phyloP scores from a whole-genome alignment of 2,329 filamentous ascomycete species.

The Arthrinium phaeospermum region DNA sequence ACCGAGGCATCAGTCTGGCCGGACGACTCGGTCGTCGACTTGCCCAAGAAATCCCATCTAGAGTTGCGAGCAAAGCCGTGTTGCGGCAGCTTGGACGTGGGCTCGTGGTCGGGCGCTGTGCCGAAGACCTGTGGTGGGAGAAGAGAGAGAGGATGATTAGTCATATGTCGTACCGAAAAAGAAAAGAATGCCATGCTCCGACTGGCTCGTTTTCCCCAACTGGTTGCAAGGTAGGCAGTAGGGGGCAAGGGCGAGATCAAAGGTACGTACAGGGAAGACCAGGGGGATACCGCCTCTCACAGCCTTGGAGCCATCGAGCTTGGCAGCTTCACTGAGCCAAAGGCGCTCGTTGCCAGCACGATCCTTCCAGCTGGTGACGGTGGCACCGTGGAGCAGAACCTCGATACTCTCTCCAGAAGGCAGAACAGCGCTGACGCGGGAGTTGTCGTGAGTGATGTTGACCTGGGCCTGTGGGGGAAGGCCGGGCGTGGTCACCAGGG shows the following conservation, averaged over 20 bases:
- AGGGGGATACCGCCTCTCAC: constrained; percentile 91
- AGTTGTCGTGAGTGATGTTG: constrained; percentile 72
- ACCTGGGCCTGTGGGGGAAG: constrained; percentile 79
- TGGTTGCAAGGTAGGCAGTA: constrained; percentile 12
- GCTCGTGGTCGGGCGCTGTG: constrained; percentile 74
- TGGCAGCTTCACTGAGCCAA: constrained; percentile 81
- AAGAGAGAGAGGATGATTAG: neutral
- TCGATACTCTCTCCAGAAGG: constrained; percentile 87
- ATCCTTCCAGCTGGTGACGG: constrained; percentile 92
- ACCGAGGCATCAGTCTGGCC: constrained; percentile 68
- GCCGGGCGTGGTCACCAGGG: constrained; percentile 75
- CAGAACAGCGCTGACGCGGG: constrained; percentile 77
- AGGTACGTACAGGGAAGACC: constrained; percentile 80
- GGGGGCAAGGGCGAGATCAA: constrained; percentile 2
- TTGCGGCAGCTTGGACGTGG: constrained; percentile 82
- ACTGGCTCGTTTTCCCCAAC: neutral
- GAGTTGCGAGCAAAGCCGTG: constrained; percentile 93
- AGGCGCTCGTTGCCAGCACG: constrained; percentile 79
- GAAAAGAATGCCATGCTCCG: constrained; percentile 13
- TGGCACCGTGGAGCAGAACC: constrained; percentile 89
- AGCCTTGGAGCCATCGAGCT: constrained; percentile 84
- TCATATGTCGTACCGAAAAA: neutral
- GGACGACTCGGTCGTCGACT: constrained; percentile 72
- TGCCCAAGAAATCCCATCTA: constrained; percentile 93
- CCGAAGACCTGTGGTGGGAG: constrained; percentile 74